Conservation (phyloP, 257 asterid genomes). For the Solanum piurae region DNA sequence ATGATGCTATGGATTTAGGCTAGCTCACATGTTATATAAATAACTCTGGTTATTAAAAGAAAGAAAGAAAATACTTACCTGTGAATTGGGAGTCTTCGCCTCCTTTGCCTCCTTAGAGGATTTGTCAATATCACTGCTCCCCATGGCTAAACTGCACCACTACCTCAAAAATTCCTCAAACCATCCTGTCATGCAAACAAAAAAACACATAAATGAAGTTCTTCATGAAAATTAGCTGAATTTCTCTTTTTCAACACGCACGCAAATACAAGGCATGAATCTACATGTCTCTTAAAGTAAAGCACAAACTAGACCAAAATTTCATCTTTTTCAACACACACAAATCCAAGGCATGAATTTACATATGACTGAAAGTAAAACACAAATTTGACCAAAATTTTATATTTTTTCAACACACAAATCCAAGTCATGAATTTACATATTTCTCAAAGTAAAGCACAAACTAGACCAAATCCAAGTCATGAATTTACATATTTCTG, state of each 20-base stretch:
- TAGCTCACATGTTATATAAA: neutral
- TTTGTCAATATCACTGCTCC: constrained; percentile 74
- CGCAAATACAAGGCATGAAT: neutral
- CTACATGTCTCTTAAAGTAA: neutral
- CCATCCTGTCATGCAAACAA: constrained; percentile 23
- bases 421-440: neutral
- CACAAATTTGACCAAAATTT: neutral
- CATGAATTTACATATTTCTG: neutral
- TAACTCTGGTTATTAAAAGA: neutral
- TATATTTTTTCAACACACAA: neutral
- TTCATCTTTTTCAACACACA: neutral
- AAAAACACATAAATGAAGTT: neutral
- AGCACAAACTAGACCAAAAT: neutral
- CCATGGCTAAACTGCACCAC: constrained; percentile 43
- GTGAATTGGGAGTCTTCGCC: constrained; percentile 52
- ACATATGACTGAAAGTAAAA: neutral
- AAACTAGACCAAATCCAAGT: neutral
- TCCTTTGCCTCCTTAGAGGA: constrained; percentile 76
- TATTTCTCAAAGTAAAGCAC: neutral
- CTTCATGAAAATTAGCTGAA: neutral
- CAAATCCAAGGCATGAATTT: neutral
- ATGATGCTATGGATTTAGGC: neutral
- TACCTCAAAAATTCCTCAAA: constrained; percentile 20
- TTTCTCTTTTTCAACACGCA: neutral
- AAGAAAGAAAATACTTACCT: constrained; percentile 24